Base-by-base conservation (phyloP, 2,329 filamentous ascomycete genomes). In the Paecilomyces sp. region DNA sequence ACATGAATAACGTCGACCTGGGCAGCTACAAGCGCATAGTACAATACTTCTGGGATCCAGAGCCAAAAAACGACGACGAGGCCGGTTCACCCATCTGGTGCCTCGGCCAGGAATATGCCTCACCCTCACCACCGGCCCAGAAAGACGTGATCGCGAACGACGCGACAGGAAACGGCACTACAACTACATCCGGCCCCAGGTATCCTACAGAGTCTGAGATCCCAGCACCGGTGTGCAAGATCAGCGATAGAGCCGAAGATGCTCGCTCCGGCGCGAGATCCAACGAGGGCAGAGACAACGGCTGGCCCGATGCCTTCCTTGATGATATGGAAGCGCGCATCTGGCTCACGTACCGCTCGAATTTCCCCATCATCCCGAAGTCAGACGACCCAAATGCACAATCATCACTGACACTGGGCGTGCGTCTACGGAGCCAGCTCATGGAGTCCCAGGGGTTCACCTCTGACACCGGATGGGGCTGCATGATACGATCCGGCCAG, bases 401-500 rank as follows among this genome's bases (percentile, higher is more conserved):
- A 0, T 82, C 87, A 3, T 80, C 86, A 7, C 85, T 97, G 79
- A 95, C 91, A 3, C 85, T 97, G 60, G 81, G 90, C 1, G 93
- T 96, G 75, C 88, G 92, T 56, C 80, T 97, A 66, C 89, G 92
- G 69, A 92, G 82, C 58, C 89, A 91, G 69, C 78, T 97, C 5
- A 83, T 85, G 11, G 91, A 96, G 55, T 85, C 90, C 60, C 82
- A 82, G 28, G 92, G 90, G 3, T 99, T 97, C 75, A 89, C 91
- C 11, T 93, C 91, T 1, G 94, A 99, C 73, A 92, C 91, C 9
- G 94, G 94, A 57, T 99, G 95, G 92, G 94, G 94, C 0, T 99
- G 94, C 71, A 99, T 99, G 94, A 97, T 99, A 67, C 83, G 94
- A 61, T 97, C 93, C 5, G 94, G 94, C 3, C 94, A 99, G 78